Conservation (phyloP, 2,329 filamentous ascomycete genomes). For the Lachnellula occidentalis region DNA sequence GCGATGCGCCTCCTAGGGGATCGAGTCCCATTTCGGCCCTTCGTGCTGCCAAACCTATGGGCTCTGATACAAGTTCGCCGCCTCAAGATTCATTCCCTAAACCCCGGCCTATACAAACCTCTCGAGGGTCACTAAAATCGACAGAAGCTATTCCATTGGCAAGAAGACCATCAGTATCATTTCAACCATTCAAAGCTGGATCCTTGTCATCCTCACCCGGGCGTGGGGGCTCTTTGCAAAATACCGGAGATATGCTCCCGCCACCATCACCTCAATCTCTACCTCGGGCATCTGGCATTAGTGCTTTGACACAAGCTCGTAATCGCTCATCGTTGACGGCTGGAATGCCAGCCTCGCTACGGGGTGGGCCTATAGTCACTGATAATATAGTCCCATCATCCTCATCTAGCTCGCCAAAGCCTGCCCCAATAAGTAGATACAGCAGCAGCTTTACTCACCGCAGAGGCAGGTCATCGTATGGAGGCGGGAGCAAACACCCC, state of each 20-base stretch:
- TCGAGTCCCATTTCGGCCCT: constrained; percentile 84
- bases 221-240: constrained; percentile 28
- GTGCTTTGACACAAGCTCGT: constrained; percentile 51
- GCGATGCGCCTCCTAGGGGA: constrained; percentile 67
- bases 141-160: constrained; percentile 46
- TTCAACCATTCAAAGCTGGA: constrained; percentile 94
- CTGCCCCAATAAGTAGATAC: constrained; percentile 72
- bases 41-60: constrained; percentile 57
- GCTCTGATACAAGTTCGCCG: constrained; percentile 55
- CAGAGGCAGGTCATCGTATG: constrained; percentile 69
- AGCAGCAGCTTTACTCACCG: constrained; percentile 93
- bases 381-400: constrained; percentile 60
- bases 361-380: constrained; percentile 57
- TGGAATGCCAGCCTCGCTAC: constrained; percentile 67
- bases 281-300: constrained; percentile 42
- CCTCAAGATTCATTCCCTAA: constrained; percentile 46
- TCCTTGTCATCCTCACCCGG: constrained; percentile 84
- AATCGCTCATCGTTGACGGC: constrained; percentile 70
- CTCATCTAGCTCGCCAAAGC: constrained; percentile 70
- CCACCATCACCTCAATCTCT: constrained; percentile 52
- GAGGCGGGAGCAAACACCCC: constrained; percentile 57
- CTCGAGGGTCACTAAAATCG: constrained; percentile 33
- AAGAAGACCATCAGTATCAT: constrained; percentile 78
- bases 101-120: constrained; percentile 27
- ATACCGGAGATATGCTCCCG: constrained; percentile 26